Evolutionary conservation across 208 protist genomes (phyloP).

Genomic region (Lotmaria passim): DNA sequence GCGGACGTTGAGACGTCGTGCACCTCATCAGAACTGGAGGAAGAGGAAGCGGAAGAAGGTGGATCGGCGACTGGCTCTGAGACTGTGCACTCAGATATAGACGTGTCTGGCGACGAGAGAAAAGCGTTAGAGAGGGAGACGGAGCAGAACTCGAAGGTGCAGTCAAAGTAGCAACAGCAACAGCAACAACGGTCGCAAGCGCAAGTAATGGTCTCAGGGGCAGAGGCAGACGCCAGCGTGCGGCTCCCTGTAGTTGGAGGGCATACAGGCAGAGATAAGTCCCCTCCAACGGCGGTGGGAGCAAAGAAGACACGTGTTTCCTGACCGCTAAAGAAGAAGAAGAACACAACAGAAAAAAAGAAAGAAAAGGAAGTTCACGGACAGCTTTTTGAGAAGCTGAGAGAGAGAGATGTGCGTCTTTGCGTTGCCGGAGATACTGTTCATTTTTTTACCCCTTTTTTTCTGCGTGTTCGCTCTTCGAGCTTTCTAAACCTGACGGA

Average conservation of each 20-base stretch:
- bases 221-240: no score
- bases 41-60: background rate
- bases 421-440: no score
- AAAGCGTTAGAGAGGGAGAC: background rate
- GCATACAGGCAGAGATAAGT: no score
- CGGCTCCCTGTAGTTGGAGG: no score
- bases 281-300: background rate
- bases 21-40: background rate
- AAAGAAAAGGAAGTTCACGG: conserved; percentile 3
- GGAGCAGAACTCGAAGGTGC: background rate
- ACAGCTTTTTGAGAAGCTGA: no score
- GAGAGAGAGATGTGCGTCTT: no score
- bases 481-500: no score
- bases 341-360: background rate
- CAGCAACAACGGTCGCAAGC: background rate
- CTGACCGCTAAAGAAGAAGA: background rate
- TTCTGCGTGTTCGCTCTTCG: no score
- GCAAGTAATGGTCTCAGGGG: background rate
- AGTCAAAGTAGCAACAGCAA: background rate
- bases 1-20: conserved; percentile 2
- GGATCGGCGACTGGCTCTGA: background rate
- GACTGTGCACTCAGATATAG: conserved; percentile 9
- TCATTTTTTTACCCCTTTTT: conserved; percentile 1
- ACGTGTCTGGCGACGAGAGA: conserved; percentile 1
- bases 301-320: background rate